These are phyloP conservation scores for Lycium barbarum DNA, from an alignment of 257 asterid genomes.

Conservation along the genomic window DNA sequence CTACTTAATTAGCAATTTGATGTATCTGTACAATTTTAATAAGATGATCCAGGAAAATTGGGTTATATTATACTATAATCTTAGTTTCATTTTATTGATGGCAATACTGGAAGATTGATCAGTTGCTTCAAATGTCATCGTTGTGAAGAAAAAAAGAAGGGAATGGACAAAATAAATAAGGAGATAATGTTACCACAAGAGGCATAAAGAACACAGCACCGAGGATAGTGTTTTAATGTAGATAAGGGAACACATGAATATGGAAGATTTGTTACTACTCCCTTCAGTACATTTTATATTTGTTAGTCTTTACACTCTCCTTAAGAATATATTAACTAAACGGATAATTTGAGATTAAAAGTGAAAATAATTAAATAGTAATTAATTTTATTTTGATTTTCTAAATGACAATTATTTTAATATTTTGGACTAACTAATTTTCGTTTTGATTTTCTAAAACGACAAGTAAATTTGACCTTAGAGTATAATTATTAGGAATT, in stretches of 20 bases:
- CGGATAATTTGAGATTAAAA: no score
- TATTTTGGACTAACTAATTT: no score
- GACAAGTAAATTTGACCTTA: no score
- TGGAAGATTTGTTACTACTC: no score
- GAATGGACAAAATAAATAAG: not conserved
- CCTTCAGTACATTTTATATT: no score
- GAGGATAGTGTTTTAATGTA: not conserved
- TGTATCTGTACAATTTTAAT: not conserved
- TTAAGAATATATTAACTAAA: no score
- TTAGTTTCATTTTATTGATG: not conserved
- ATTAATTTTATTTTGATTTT: no score
- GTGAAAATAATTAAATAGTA: no score
- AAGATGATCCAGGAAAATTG: slow-evolving; percentile 25
- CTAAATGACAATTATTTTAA: no score
- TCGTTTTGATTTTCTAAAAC: no score
- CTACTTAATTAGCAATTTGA: slow-evolving; percentile 11
- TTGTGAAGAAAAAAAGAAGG: not conserved
- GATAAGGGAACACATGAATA: not conserved
- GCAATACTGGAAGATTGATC: not conserved
- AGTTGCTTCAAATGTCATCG: not conserved
- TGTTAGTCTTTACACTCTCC: no score
- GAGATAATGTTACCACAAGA: not conserved
- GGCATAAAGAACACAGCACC: not conserved
- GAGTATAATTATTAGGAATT: no score
- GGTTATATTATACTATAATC: not conserved